phyloP scores from a whole-genome alignment of 177 flowering plant species.

The Vitis hybrid region DNA sequence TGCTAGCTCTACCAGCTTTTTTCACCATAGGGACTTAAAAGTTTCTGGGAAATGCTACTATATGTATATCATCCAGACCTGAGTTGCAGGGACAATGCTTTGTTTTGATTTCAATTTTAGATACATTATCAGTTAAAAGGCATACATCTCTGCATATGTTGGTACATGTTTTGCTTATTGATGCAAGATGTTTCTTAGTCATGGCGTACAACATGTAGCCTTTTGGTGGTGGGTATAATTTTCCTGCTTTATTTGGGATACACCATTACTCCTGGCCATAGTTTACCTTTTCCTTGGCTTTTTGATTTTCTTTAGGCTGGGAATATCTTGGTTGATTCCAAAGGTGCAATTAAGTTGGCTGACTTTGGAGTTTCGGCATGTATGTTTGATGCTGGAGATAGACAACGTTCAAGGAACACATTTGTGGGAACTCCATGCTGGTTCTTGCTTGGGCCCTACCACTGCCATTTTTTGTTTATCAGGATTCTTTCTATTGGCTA shows the following conservation, averaged over 20 bases:
- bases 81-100: no score
- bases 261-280: no score
- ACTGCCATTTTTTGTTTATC: not conserved
- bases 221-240: not conserved
- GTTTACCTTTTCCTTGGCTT: no score
- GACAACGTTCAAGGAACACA: slow-evolving; percentile 91
- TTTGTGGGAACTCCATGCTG: slow-evolving; percentile 99
- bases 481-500: not conserved
- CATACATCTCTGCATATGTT: no score
- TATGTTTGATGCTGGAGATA: slow-evolving; percentile 93
- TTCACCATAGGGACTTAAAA: no score
- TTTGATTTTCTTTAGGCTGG: slow-evolving; percentile 66
- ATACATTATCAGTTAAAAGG: no score
- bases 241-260: not conserved
- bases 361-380: slow-evolving; percentile 97
- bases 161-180: no score
- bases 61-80: no score
- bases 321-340: slow-evolving; percentile 73
- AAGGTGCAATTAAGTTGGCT: slow-evolving; percentile 83
- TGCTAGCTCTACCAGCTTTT: no score
- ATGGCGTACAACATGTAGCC: not conserved
- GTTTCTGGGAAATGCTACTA: no score
- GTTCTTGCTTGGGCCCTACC: slow-evolving; percentile 18
- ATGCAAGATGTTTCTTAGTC: no score
- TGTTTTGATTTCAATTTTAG: no score